Evolutionary conservation across 1,139 yeast genomes (phyloP), one percentile per base, ranked within the genome.

Genomic region (Arxiozyma bovina): DNA sequence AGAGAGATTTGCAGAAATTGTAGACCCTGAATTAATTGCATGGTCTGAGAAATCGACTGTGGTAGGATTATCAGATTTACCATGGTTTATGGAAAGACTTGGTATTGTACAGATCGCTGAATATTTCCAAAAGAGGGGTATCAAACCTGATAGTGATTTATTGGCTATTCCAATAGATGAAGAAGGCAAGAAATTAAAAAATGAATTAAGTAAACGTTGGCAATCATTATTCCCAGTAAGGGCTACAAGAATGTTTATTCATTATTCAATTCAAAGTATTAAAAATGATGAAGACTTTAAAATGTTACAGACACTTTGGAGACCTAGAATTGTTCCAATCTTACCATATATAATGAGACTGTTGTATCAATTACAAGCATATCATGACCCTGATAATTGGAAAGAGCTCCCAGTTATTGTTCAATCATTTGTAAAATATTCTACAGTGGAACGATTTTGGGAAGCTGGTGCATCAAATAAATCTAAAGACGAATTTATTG

Each of bases 61-160:
- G 61, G 88, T 88, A 64, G 98, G 97, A 0, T 73, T 93, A 44
- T 76, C 84, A 69, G 96, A 93, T 65, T 75, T 94, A 52, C 96
- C 89, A 60, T 91, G 98, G 97, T 94, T 94, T 63, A 91, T 93
- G 97, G 98, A 91, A 70, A 79, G 98, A 63, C 79, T 94, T 55
- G 99, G 99, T 3, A 88, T 94, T 53, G 98, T 90, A 3, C 83
- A 83, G 67, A 93, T 94, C 65, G 96, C 97, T 0, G 86, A 87
- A 55, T 94, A 94, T 66, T 91, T 94, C 71, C 84, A 85, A 60
- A 79, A 81, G 18, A 77, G 98, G 61, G 89, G 88, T 8, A 93
- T 91, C 34, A 79, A 87, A 0, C 89, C 91, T 1, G 73, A 77
- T 30, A 85, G 96, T 1, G 83, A 91, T 67, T 72, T 94, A 54